Evolutionary conservation across 2,329 filamentous ascomycete species (phyloP).

Genomic region (Trichophyton rubrum): DNA sequence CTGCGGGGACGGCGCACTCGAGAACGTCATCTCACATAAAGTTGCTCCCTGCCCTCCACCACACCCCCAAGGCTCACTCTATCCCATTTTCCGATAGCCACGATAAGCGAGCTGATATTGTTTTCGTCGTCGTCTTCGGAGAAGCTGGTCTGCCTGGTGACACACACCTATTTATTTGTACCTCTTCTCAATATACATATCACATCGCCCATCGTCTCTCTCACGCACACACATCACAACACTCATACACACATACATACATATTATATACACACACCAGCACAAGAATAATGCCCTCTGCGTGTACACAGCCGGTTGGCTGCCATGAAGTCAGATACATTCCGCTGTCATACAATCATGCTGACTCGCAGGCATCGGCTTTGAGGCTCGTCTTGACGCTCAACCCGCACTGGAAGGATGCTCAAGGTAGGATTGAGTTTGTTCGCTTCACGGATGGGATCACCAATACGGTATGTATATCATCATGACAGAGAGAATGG

Average conservation of each 20-base stretch:
- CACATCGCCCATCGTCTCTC: neutral
- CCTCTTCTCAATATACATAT: neutral
- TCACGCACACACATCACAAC: neutral
- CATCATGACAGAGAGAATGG: neutral
- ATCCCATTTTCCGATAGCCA: neutral
- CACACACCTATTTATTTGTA: constrained; percentile 2
- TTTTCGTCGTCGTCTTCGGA: neutral
- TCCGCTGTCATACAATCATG: constrained; percentile 63
- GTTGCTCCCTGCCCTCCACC: neutral
- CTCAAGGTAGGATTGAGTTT: constrained; percentile 66
- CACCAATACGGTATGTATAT: constrained; percentile 65
- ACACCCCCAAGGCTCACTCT: neutral
- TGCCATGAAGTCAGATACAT: constrained; percentile 40
- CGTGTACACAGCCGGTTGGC: constrained; percentile 5
- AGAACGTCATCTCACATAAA: constrained; percentile 3
- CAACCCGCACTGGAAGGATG: constrained; percentile 67
- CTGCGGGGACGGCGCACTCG: neutral
- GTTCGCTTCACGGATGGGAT: constrained; percentile 94
- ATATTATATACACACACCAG: neutral
- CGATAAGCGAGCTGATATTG: neutral
- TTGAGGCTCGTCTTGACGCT: constrained; percentile 65
- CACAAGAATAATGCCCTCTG: constrained; percentile 2
- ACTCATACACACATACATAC: neutral
- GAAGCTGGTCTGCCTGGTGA: constrained; percentile 1
- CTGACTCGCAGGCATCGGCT: constrained; percentile 66